phyloP scores from a whole-genome alignment of 2,329 filamentous ascomycete species.

The Diaporthe aspalathi region DNA sequence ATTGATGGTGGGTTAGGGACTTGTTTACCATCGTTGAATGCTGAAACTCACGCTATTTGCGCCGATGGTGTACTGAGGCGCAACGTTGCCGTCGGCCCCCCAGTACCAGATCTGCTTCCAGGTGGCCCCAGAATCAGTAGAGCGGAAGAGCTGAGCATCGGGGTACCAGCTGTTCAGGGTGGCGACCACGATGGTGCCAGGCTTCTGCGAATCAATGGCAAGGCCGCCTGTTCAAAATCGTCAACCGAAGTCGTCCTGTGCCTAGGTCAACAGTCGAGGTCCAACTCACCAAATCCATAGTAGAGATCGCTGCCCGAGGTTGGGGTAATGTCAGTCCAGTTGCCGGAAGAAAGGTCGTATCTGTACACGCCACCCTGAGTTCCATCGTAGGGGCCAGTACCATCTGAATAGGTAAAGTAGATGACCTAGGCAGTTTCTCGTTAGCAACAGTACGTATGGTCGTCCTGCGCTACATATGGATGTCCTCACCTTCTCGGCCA shows the following conservation, averaged over 20 bases:
- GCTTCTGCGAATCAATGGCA: conserved; percentile 62
- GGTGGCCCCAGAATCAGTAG: conserved; percentile 64
- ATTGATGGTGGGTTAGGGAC: conserved; percentile 41
- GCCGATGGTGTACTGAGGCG: conserved; percentile 59
- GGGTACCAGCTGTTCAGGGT: conserved; percentile 70
- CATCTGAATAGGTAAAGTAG: conserved; percentile 66
- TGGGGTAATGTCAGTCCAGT: conserved; percentile 70
- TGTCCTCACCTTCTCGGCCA: conserved; percentile 57
- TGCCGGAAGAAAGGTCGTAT: conserved; percentile 61
- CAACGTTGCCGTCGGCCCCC: conserved; percentile 57
- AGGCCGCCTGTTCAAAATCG: conserved; percentile 56
- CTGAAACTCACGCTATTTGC: conserved; percentile 42
- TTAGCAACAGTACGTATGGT: neutral
- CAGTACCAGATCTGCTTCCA: conserved; percentile 67
- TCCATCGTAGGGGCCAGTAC: conserved; percentile 68
- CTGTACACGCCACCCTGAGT: conserved; percentile 63
- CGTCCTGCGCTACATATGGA: no score
- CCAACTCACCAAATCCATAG: conserved; percentile 58
- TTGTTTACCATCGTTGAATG: neutral
- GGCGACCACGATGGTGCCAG: conserved; percentile 67
- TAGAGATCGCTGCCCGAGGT: conserved; percentile 58
- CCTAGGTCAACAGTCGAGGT: neutral
- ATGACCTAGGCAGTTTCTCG: conserved; percentile 44
- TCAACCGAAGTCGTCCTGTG: neutral
- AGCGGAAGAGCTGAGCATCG: conserved; percentile 67